Evolutionary conservation across 768 basidiomycete genomes (phyloP), one percentile per base, ranked within the genome.

Genomic region (Lactifluus pinguis): DNA sequence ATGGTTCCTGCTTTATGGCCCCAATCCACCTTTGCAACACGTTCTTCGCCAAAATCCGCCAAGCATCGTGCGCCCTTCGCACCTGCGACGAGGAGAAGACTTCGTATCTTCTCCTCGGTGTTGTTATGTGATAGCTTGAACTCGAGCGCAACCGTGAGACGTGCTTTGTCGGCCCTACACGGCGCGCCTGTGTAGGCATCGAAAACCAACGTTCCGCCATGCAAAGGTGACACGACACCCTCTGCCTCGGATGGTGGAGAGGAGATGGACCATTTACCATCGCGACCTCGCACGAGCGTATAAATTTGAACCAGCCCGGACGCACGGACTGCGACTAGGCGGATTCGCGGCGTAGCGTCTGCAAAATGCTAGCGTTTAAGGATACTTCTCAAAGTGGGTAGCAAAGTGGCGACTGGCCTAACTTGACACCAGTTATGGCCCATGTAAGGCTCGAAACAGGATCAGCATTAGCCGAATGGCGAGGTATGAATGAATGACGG

Each of bases 1-100:
- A 85, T 79, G 7, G 70, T 70, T 9, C 84, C 85, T 14, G 70
- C 67, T 66, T 82, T 83, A 47, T 67, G 70, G 19, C 75, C 74
- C 83, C 88, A 85, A 19, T 92, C 87, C 1, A 76, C 79, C 69
- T 82, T 88, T 4, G 79, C 82, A 19, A 91, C 71, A 49, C 81
- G 76, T 14, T 88, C 82, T 3, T 89, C 89, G 49, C 76, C 82
- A 41, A 90, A 75, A 66, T 86, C 80, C 4, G 79, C 71, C 49
- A 77, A 75, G 53, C 76, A 78, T 61, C 83, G 76, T 2, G 80
- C 85, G 55, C 84, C 83, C 65, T 81, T 86, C 10, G 72, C 70
- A 19, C 85, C 83, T 13, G 80, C 80, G 1, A 77, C 74, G 0
- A 89, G 73, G 76, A 78, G 78, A 38, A 82, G 68, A 63, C 74